These are phyloP conservation scores for Tetracentron sinense DNA, from an alignment of 164 flowering plant genomes.

Conservation along the genomic window DNA sequence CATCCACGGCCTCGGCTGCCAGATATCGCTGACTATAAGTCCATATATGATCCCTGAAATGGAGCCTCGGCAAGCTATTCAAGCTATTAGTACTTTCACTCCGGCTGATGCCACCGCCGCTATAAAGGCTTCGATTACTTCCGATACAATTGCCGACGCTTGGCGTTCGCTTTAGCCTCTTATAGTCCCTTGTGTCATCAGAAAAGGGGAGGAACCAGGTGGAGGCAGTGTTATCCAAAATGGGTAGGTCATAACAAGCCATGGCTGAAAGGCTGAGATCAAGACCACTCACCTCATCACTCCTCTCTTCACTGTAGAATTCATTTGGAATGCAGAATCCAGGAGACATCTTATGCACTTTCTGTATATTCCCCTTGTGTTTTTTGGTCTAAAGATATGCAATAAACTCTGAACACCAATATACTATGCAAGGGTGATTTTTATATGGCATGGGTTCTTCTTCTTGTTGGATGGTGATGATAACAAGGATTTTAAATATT, in stretches of 20 bases:
- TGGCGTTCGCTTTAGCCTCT: constrained; percentile 19
- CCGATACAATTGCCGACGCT: constrained; percentile 25
- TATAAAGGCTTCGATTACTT: constrained; percentile 10
- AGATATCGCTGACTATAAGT: constrained; percentile 36
- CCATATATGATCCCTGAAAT: constrained; percentile 50
- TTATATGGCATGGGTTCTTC: not conserved
- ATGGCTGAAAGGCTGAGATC: constrained; percentile 18
- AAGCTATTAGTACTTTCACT: constrained; percentile 20
- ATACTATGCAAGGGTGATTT: not conserved
- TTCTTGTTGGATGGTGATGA: not conserved
- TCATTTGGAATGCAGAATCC: constrained; percentile 4
- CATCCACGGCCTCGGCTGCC: constrained; percentile 52
- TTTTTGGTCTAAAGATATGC: constrained; percentile 8
- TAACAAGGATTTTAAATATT: not conserved
- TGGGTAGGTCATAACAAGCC: constrained; percentile 22
- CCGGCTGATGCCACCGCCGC: constrained; percentile 8
- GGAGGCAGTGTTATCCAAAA: constrained; percentile 2
- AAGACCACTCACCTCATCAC: constrained; percentile 13
- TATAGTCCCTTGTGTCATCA: constrained; percentile 16
- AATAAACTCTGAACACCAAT: constrained; percentile 26
- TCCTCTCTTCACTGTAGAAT: constrained; percentile 12
- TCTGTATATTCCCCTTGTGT: not conserved
- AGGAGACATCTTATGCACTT: too few relatives aligned
- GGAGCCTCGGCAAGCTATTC: constrained; percentile 31
- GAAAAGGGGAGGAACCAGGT: not conserved